These are phyloP conservation scores for Lipomyces spencermartinsiae DNA, from an alignment of 805 yeast species.

Conservation along the genomic window DNA sequence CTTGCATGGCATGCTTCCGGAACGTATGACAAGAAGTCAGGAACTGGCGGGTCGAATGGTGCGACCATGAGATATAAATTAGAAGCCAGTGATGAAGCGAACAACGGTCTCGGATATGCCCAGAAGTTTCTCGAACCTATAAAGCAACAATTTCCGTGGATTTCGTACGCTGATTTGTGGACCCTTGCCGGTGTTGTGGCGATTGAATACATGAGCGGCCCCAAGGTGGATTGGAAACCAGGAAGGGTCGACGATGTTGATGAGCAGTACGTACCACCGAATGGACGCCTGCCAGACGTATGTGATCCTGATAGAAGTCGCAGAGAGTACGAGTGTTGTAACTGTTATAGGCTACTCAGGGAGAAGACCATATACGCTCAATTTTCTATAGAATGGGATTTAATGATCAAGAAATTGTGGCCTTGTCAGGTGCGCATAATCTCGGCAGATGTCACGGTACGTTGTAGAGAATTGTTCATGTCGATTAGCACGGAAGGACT, in stretches of 20 bases:
- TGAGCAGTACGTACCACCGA: conserved; percentile 59
- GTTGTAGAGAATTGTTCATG: conserved; percentile 40
- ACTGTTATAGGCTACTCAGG: conserved; percentile 57
- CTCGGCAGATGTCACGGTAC: conserved; percentile 74
- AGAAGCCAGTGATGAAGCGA: conserved; percentile 63
- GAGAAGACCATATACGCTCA: conserved; percentile 66
- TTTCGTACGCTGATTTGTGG: conserved; percentile 79
- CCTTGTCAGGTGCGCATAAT: conserved; percentile 76
- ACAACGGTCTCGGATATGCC: conserved; percentile 68
- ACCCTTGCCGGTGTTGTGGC: conserved; percentile 82
- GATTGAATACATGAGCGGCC: conserved; percentile 79
- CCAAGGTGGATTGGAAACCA: conserved; percentile 75
- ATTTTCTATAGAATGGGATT: conserved; percentile 72
- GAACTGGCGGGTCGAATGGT: conserved; percentile 62
- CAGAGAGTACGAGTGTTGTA: background rate
- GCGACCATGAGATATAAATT: conserved; percentile 65
- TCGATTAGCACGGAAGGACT: background rate
- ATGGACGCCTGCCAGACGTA: conserved; percentile 72
- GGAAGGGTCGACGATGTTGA: conserved; percentile 71
- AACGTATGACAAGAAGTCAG: conserved; percentile 63
- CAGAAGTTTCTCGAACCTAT: conserved; percentile 63
- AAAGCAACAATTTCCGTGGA: conserved; percentile 66
- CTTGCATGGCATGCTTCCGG: conserved; percentile 85
- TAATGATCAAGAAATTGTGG: conserved; percentile 73
- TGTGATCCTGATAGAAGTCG: conserved; percentile 7